These are phyloP conservation scores for Penicillium bialowiezense DNA, from an alignment of 495 filamentous ascomycete genomes.

Conservation along the genomic window DNA sequence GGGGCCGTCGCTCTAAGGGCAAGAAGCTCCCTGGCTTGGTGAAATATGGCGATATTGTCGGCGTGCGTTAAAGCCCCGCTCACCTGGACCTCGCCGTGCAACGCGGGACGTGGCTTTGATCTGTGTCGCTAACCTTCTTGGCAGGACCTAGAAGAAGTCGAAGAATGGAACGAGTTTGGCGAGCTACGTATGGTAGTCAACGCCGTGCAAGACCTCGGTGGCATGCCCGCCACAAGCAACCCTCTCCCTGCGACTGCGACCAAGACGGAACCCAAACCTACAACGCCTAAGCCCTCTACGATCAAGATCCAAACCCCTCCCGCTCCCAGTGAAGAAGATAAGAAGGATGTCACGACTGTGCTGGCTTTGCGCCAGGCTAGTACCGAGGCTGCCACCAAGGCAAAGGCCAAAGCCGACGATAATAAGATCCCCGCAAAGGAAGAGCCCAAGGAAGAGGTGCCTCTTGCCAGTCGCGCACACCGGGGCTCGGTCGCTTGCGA, in stretches of 20 bases:
- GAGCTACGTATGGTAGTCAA: constrained; percentile 84
- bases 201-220: constrained; percentile 34
- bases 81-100: neutral
- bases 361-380: constrained; percentile 63
- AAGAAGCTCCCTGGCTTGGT: constrained; percentile 88
- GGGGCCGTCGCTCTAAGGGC: constrained; percentile 74
- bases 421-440: constrained; percentile 17
- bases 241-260: constrained; percentile 28
- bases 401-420: constrained; percentile 32
- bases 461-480: constrained; percentile 5
- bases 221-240: constrained; percentile 47
- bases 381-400: constrained; percentile 67
- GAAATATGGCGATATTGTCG: constrained; percentile 80
- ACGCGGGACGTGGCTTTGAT: neutral
- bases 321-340: constrained; percentile 26
- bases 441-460: constrained; percentile 12
- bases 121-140: constrained; percentile 1
- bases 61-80: constrained; percentile 55
- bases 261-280: constrained; percentile 26
- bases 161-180: constrained; percentile 99
- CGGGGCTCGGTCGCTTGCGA: constrained; percentile 34
- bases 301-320: constrained; percentile 47
- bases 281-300: constrained; percentile 36
- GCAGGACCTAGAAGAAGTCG: constrained; percentile 87
- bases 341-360: constrained; percentile 39